Conservation (phyloP, 1,139 yeast species). For the Fermentozyma sake region DNA sequence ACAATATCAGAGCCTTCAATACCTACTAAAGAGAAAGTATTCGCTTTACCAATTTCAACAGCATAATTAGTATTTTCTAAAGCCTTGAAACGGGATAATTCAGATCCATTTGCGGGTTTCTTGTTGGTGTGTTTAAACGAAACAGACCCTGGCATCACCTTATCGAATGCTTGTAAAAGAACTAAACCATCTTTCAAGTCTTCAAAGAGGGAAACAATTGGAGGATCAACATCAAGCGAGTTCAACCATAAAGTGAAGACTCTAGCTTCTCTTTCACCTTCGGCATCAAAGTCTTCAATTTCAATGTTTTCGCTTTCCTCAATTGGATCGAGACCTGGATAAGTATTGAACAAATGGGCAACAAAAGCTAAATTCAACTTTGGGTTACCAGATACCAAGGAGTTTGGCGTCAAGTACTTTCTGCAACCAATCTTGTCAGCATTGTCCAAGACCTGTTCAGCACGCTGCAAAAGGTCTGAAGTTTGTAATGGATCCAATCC, state of each 20-base stretch:
- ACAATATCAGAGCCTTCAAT: conserved; percentile 97
- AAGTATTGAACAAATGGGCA: conserved; percentile 92
- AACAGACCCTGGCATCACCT: conserved; percentile 91
- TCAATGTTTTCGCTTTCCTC: conserved; percentile 87
- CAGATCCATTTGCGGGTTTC: conserved; percentile 66
- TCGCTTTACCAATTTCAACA: conserved; percentile 91
- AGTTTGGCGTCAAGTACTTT: conserved; percentile 89
- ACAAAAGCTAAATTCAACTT: conserved; percentile 94
- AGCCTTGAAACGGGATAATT: conserved; percentile 86
- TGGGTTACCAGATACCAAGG: conserved; percentile 94
- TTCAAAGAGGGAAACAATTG: conserved; percentile 86
- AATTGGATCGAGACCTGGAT: conserved; percentile 95
- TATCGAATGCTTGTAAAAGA: conserved; percentile 88
- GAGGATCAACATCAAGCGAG: conserved; percentile 93
- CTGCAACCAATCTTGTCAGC: conserved; percentile 92
- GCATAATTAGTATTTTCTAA: conserved; percentile 95
- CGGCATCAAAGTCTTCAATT: conserved; percentile 95
- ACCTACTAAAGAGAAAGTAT: conserved; percentile 90
- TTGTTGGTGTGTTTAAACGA: conserved; percentile 78
- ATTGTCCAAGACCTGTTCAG: conserved; percentile 76
- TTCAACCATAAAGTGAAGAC: conserved; percentile 97
- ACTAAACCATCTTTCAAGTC: conserved; percentile 92
- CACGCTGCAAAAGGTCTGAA: conserved; percentile 68
- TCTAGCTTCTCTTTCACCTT: conserved; percentile 99
- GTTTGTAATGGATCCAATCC: conserved; percentile 78